Percentiles rank a stretch among this genome's conserved stretches.
phyloP scores from a whole-genome alignment of 345 rosid species.

The Populus davidiana region DNA sequence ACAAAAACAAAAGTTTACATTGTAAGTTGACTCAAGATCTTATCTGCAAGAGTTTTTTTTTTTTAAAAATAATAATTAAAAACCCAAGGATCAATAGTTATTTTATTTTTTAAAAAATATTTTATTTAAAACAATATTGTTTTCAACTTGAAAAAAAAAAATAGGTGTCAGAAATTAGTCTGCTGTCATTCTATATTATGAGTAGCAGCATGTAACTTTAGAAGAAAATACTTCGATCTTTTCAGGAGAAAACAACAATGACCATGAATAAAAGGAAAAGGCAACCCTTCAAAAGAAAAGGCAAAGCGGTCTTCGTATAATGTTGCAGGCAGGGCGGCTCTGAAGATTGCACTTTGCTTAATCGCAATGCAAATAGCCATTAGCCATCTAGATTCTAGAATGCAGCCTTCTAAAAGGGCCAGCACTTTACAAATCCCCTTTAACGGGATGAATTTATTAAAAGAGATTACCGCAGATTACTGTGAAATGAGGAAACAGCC shows the following conservation, averaged over 20 bases:
- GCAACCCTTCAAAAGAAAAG: background rate
- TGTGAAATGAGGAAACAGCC: slow-evolving; percentile 16
- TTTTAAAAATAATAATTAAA: no score
- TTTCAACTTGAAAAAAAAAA: no score
- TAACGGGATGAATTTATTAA: slow-evolving; percentile 7
- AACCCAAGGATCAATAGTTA: no score
- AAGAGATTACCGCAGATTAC: slow-evolving; percentile 9
- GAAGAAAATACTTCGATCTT: background rate
- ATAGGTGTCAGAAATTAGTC: no score
- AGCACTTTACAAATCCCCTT: slow-evolving; percentile 12
- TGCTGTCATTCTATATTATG: no score
- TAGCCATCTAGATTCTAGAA: slow-evolving; percentile 13
- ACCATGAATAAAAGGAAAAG: background rate
- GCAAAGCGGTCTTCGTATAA: background rate
- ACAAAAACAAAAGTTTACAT: background rate
- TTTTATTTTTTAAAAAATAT: no score
- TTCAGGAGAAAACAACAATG: background rate
- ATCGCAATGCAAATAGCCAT: background rate
- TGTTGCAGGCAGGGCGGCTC: background rate
- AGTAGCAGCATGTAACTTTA: no score
- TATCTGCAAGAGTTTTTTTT: no score
- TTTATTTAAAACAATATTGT: no score
- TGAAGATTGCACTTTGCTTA: background rate
- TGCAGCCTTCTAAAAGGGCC: background rate
- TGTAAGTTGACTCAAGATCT: no score